These are phyloP conservation scores for Globisporangium viniferum DNA, from an alignment of 352 stramenopile genomes.

Conservation along the genomic window DNA sequence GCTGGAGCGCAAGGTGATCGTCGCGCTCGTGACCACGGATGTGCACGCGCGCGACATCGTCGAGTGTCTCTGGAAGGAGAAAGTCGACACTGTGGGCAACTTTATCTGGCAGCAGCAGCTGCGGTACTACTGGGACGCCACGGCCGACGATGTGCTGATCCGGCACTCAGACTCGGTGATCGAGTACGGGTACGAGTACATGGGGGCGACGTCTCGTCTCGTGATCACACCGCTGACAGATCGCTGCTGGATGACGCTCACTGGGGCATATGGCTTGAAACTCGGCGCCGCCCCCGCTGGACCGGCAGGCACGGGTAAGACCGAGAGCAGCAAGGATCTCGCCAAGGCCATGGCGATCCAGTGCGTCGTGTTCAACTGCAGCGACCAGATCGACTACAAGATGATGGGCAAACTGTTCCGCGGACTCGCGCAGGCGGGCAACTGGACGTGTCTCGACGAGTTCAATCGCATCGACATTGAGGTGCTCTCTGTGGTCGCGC, in stretches of 20 bases:
- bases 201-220: constrained; percentile 87
- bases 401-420: constrained; percentile 97
- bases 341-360: constrained; percentile 93
- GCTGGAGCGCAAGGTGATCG: constrained; percentile 91
- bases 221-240: constrained; percentile 90
- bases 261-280: constrained; percentile 90
- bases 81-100: constrained; percentile 70
- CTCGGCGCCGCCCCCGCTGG: constrained; percentile 91
- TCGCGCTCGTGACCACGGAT: constrained; percentile 91
- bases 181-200: constrained; percentile 94
- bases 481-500: constrained; percentile 93
- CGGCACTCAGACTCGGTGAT: constrained; percentile 86
- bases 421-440: constrained; percentile 87
- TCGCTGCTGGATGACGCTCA: constrained; percentile 96
- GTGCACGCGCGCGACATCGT: constrained; percentile 91
- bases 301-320: constrained; percentile 95
- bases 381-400: constrained; percentile 95
- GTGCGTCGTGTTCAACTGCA: constrained; percentile 96
- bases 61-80: constrained; percentile 63
- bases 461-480: constrained; percentile 96
- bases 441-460: constrained; percentile 91
- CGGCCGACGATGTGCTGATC: constrained; percentile 89
- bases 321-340: constrained; percentile 95
- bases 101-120: constrained; percentile 96
- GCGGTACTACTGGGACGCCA: constrained; percentile 92